phyloP scores from a whole-genome alignment of 306 rosid genomes.

The Corylus heterophylla region DNA sequence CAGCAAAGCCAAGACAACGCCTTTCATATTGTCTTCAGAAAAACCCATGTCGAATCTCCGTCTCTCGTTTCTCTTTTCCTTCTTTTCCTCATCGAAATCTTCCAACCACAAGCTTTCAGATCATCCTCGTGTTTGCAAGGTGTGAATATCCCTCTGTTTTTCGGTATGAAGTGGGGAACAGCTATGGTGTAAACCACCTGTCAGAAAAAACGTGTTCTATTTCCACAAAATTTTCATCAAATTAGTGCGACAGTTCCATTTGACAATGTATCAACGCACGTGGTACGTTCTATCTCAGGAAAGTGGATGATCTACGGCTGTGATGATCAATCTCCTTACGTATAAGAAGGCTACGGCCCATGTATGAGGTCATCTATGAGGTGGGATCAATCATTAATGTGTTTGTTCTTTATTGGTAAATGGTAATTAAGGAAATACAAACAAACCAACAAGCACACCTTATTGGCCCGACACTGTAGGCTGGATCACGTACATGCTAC shows the following conservation, averaged over 20 bases:
- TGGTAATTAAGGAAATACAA: not conserved
- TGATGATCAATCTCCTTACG: too few species aligned
- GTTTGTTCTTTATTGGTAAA: not conserved
- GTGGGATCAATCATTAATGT: not conserved
- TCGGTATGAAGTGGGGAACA: slow-evolving; percentile 11
- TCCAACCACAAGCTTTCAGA: slow-evolving; percentile 41
- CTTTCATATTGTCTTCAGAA: slow-evolving; percentile 59
- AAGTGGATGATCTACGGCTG: too few species aligned
- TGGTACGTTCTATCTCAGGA: too few species aligned
- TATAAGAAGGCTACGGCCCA: too few species aligned
- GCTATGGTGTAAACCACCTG: slow-evolving; percentile 24
- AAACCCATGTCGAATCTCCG: slow-evolving; percentile 42
- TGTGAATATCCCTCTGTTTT: slow-evolving; percentile 18
- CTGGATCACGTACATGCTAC: not conserved
- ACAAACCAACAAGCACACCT: not conserved
- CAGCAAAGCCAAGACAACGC: slow-evolving; percentile 66
- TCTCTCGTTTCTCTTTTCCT: slow-evolving; percentile 23
- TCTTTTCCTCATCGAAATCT: slow-evolving; percentile 50
- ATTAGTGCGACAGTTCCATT: not conserved
- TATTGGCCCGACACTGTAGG: not conserved
- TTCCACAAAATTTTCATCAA: not conserved
- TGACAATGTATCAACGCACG: too few species aligned
- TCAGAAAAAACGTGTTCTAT: too few species aligned
- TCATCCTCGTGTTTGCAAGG: slow-evolving; percentile 26
- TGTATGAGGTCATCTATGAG: not conserved